Evolutionary conservation across 352 stramenopile species (phyloP), one percentile per base, ranked within the genome.

Genomic region (Phytophthora boehmeriae): DNA sequence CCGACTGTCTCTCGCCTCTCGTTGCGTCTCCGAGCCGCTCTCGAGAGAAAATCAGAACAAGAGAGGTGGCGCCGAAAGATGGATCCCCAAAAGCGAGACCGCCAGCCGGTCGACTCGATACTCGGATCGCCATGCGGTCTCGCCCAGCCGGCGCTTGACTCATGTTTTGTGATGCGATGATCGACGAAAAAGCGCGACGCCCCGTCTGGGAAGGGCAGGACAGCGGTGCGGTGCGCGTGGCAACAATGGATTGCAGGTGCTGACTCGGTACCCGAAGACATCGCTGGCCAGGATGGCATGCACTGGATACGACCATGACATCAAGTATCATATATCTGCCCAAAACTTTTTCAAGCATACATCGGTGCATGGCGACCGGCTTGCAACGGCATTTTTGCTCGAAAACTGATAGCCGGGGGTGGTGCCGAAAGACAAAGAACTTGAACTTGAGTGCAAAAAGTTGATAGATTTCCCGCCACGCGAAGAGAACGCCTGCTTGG

Each of bases 31-130:
- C 25, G 25, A 30, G 25, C 25, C 25, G 25, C 25, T 30, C 27
- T 44, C 30, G 56, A 19, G 27, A 59, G 59, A 55, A 64, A 68
- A 53, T 65, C 54, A 50, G 54, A 65, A 42, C 52, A 68, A 53
- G 46, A 55, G 51, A 30, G 54, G 38, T 56, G 13, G 19, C 38
- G 38, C 10, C 55, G 22, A 45, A n/a, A 48, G 39, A 66, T 63
- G 54, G 65, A 69, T 55, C 41, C 47, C 38, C 55, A 52, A 23
- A 48, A 60, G 52, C 56, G 38, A 17, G 38, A 44, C 38, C 38
- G n/a, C 38, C 38, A 44, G 38, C 38, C 38, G 38, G 38, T 22
- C 38, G 25, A 30, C 3, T 30, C 25, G 25, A 30, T 6, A 30
- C 25, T 3, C 25, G 25, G 6, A 30, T 19, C 14, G 14, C 38